phyloP scores from a whole-genome alignment of 805 yeast genomes.

The Spathaspora passalidarum region DNA sequence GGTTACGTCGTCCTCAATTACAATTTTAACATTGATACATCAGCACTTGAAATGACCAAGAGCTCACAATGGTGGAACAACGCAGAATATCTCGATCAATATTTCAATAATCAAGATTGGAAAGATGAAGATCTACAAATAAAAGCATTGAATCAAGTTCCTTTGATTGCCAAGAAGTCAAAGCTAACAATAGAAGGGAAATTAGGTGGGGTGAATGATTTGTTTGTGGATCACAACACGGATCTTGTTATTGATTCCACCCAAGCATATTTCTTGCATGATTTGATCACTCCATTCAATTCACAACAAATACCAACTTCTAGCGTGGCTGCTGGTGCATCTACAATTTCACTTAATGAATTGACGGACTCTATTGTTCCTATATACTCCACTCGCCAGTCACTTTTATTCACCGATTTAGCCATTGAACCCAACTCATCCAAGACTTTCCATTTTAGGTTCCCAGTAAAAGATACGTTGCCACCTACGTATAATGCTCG shows the following conservation, averaged over 20 bases:
- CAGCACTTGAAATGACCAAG: conserved; percentile 11
- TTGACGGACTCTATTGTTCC: conserved; percentile 33
- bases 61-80: conserved; percentile 34
- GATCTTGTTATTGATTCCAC: conserved; percentile 12
- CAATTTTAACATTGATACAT: conserved; percentile 21
- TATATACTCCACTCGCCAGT: conserved; percentile 39
- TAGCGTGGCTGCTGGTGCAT: neutral
- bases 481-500: conserved; percentile 42
- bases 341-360: conserved; percentile 18
- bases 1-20: conserved; percentile 40
- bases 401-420: conserved; percentile 34
- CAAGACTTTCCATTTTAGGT: conserved; percentile 19
- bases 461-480: conserved; percentile 20
- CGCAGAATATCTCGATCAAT: conserved; percentile 28
- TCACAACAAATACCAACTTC: conserved; percentile 13
- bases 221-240: conserved; percentile 17
- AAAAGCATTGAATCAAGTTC: conserved; percentile 18
- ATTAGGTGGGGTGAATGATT: conserved; percentile 36
- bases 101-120: conserved; percentile 17
- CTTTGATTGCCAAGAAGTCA: conserved; percentile 19
- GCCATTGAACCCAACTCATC: conserved; percentile 15
- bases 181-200: conserved; percentile 29
- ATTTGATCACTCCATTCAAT: conserved; percentile 30
- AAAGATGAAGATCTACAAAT: conserved; percentile 24
- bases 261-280: conserved; percentile 27